Conservation (phyloP, 139 green algal genomes). For the Chlorella sp. region DNA sequence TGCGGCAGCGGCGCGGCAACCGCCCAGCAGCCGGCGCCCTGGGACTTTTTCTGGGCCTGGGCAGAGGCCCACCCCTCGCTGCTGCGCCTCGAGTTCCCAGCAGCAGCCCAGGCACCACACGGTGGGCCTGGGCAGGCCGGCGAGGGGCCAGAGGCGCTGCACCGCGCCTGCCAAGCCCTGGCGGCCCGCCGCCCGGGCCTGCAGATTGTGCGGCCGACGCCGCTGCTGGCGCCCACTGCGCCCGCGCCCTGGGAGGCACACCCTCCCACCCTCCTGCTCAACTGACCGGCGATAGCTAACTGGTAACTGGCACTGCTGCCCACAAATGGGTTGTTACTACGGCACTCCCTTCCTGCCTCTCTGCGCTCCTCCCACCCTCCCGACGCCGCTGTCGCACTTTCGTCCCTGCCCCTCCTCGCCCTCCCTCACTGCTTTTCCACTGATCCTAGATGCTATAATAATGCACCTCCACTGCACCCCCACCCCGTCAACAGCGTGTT, state of each 20-base stretch:
- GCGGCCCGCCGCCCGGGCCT: not conserved
- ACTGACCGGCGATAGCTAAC: too few species aligned
- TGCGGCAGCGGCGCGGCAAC: not conserved
- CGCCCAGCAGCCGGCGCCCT: too few species aligned
- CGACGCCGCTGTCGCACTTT: too few species aligned
- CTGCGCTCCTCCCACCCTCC: too few species aligned
- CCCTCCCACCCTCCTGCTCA: not conserved
- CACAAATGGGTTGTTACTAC: not conserved
- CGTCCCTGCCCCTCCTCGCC: too few species aligned
- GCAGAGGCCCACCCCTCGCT: not conserved
- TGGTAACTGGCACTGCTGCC: too few species aligned
- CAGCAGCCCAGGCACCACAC: too few species aligned
- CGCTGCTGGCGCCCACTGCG: not conserved
- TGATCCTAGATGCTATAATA: too few species aligned
- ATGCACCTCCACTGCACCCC: too few species aligned
- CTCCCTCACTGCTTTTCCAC: too few species aligned
- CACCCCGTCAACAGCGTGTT: too few species aligned
- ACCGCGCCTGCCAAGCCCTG: not conserved
- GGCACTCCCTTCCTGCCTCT: not conserved
- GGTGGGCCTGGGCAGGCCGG: not conserved
- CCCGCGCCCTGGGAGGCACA: too few species aligned
- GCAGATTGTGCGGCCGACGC: not conserved
- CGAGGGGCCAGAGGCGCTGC: not conserved
- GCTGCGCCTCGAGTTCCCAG: not conserved
- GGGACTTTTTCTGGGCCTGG: not conserved